Base-by-base conservation (phyloP, 2,329 filamentous ascomycete species). In the Teratosphaeria viscida region DNA sequence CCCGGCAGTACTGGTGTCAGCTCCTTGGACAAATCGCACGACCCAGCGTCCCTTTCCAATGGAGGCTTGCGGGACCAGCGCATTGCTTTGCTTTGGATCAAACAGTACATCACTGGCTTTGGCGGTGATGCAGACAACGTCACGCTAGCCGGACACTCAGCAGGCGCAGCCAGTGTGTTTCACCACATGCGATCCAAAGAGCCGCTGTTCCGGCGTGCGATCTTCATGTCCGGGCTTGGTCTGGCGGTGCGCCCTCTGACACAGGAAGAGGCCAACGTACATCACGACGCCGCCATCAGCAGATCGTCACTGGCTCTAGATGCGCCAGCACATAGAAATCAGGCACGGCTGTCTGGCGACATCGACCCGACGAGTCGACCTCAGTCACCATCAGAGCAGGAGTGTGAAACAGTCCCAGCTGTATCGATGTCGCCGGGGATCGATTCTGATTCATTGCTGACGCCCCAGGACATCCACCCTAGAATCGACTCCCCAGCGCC, bases 71-170 rank as follows among this genome's bases (percentile, higher is more conserved):
- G 75, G 65, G 81, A 83, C 61, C 79, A 82, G 62, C 69, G 76
- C 2, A 68, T 78, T 12, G 80, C 79, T 0, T 67, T 81, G 8
- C 73, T 81, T 65, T 83, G 81, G 81, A 75, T 80, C 0, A 72
- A 78, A 37, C 67, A 75, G 5, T 76, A 82, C 61, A 79, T 82
- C 55, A 63, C 67, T 3, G 59, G 67, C 23, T 81, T 81, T 59
- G 75, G 75, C 8, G 80, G 79, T 2, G 75, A 82, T 62, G 60
- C 74, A 0, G 60, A 65, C n/a, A 76, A 78, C 57, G 74, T 82
- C 49, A 80, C 76, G 0, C 70, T 77, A 11, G 65, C 66, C 8
- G 75, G 75, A 5, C 67, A 74, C 47, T 72, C 68, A n/a, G 74
- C 75, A 5, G 75, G 75, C 16, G 75, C 63, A 58, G 70, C 77